Conservation (phyloP, 177 flowering plant species). For the Vitis hybrid region DNA sequence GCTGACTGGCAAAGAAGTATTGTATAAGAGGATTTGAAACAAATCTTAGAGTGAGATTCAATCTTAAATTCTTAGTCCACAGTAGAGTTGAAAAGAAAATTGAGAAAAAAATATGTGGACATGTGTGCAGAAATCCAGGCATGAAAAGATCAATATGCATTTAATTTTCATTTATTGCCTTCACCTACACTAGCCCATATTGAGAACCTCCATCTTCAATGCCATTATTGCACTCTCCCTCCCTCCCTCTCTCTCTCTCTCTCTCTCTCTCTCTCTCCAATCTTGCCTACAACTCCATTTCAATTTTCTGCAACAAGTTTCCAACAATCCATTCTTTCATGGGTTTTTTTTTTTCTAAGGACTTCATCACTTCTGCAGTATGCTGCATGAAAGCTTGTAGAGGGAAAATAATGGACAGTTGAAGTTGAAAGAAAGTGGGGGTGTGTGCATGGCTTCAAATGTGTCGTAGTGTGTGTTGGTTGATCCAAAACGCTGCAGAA, state of each 20-base stretch:
- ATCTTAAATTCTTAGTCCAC: background rate
- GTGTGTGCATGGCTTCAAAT: background rate
- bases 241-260: conserved; percentile 28
- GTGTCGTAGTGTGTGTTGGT: conserved; percentile 2
- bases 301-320: conserved; percentile 1
- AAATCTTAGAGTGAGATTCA: background rate
- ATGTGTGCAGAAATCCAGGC: conserved; percentile 35
- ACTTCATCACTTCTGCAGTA: background rate
- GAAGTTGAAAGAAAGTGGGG: background rate
- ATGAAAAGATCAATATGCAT: conserved; percentile 46
- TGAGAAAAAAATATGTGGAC: conserved; percentile 4
- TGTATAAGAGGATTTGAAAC: no score
- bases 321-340: background rate
- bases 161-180: conserved; percentile 52
- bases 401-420: no score
- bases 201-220: conserved; percentile 37
- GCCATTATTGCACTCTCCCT: conserved; percentile 34
- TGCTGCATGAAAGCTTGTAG: no score
- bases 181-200: conserved; percentile 45
- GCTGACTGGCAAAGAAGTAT: no score
- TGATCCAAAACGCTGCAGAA: background rate
- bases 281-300: conserved; percentile 4
- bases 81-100: background rate
- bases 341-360: no score
- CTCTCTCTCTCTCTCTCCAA: conserved; percentile 16